Base-by-base conservation (phyloP, 164 flowering plant genomes). In the Buxus sempervirens region DNA sequence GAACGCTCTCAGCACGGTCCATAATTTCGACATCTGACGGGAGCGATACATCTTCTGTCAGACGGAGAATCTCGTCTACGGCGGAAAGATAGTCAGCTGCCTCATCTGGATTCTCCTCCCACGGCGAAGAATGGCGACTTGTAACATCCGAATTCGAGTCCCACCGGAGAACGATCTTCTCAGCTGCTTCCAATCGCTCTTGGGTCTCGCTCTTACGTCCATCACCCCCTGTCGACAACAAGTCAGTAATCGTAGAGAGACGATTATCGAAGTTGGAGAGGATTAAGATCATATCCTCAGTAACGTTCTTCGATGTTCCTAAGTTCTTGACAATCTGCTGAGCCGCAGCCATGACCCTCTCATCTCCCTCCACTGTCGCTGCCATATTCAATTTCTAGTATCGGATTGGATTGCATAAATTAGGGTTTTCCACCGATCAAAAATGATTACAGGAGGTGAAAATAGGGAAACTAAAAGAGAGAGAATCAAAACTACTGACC, bases 211-310 rank as follows among this genome's bases (percentile, higher is more conserved):
- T 54, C 25, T 54, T 61, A 20, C 14, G 24, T 18, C 22, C 58
- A 24, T 21, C 70, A 19, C 64, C 42, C 10, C 66, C 68, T 0
- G 59, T 38, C 12, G 72, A 41, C 42, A 83, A 64, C 56, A 83
- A 69, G n/a, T 75, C 76, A 32, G 81, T 73, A 38, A 84, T 73
- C 15, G 73, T 70, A 16, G 89, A 79, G 53, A 86, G 69, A 9
- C 93, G 87, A 45, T 81, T 81, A 65, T 87, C 90, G 71, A 86
- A 83, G 67, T 71, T 80, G 6, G 93, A 86, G 55, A 88, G 73
- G 64, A 86, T 86, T n/a, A 81, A 62, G 27, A 88, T 72, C 90
- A 88, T 88, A 65, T 86, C 93, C n/a, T 86, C 82, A 14, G 83
- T 79, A 8, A 76, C 80, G 23, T 79, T 78, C 60, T 81, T 81